Percentiles rank a stretch among this genome's conserved stretches.
Evolutionary conservation across 1,139 yeast genomes (phyloP).

Genomic region (Petasospora rhodanensis): DNA sequence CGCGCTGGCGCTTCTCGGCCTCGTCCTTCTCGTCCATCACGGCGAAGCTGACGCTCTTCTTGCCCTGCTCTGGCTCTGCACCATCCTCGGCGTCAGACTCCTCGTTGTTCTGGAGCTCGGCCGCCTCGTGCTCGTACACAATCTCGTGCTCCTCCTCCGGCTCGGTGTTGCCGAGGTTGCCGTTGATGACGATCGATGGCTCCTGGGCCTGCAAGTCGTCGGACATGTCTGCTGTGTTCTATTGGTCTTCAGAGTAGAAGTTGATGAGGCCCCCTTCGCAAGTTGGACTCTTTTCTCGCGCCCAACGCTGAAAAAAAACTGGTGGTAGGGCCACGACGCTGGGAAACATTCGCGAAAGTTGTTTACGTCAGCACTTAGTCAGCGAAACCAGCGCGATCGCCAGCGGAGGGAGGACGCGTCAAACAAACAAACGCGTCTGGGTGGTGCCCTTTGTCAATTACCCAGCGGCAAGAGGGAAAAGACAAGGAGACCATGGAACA

Average conservation of each 20-base stretch:
- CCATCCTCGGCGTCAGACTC: conserved; percentile 35
- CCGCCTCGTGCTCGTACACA: conserved; percentile 29
- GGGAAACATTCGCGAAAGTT: conserved; percentile 1
- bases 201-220: conserved; percentile 90
- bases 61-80: conserved; percentile 22
- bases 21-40: conserved; percentile 62
- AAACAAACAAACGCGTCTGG: no score
- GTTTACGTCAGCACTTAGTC: no score
- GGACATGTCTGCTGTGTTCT: no score
- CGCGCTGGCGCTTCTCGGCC: conserved; percentile 71
- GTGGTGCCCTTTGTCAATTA: no score
- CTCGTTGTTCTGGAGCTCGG: conserved; percentile 26
- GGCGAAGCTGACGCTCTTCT: conserved; percentile 83
- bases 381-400: no score
- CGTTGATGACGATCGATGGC: conserved; percentile 83
- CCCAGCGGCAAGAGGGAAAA: no score
- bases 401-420: no score
- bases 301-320: no score
- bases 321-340: no score
- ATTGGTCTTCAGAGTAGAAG: no score
- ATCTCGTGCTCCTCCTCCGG: conserved; percentile 40
- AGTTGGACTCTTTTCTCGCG: no score
- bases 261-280: no score
- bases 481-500: conserved; percentile 8
- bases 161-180: conserved; percentile 51